Evolutionary conservation across 805 yeast species (phyloP).

Genomic region (Candida quercuum): DNA sequence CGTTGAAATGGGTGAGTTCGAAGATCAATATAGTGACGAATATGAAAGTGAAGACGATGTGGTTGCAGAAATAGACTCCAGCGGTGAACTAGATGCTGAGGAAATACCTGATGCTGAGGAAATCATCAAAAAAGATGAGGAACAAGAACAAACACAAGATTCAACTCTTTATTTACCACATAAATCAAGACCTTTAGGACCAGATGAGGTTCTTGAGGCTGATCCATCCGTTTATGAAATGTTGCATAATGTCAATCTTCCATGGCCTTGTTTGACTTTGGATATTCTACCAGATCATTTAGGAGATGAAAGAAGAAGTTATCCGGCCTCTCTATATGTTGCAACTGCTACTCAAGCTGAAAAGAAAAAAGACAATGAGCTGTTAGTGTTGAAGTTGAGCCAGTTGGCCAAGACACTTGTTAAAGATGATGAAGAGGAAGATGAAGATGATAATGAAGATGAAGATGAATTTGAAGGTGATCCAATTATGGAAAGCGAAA

Average conservation of each 20-base stretch:
- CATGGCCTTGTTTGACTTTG: conserved; percentile 95
- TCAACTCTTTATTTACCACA: conserved; percentile 77
- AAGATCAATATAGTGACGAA: conserved; percentile 86
- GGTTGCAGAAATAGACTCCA: conserved; percentile 73
- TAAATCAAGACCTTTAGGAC: conserved; percentile 83
- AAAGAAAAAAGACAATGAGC: conserved; percentile 80
- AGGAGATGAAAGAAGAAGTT: conserved; percentile 84
- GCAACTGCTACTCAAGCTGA: conserved; percentile 94
- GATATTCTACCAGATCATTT: conserved; percentile 82
- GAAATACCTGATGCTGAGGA: conserved; percentile 29
- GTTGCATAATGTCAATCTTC: conserved; percentile 88
- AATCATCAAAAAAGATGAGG: conserved; percentile 30
- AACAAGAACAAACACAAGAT: conserved; percentile 32
- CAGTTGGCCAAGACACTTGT: conserved; percentile 81
- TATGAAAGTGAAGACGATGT: conserved; percentile 89
- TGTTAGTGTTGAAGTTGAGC: conserved; percentile 77
- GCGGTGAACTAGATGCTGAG: conserved; percentile 37
- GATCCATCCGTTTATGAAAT: conserved; percentile 95
- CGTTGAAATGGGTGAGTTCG: conserved; percentile 76
- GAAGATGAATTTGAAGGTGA: conserved; percentile 69
- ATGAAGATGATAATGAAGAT: conserved; percentile 67
- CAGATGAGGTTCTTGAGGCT: conserved; percentile 93
- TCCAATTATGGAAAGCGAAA: conserved; percentile 84
- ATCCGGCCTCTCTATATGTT: conserved; percentile 81
- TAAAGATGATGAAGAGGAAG: conserved; percentile 75